Percentiles rank a stretch among this genome's conserved stretches.
Conservation (phyloP, 2,329 filamentous ascomycete genomes). For the Trichoderma semiorbis region DNA sequence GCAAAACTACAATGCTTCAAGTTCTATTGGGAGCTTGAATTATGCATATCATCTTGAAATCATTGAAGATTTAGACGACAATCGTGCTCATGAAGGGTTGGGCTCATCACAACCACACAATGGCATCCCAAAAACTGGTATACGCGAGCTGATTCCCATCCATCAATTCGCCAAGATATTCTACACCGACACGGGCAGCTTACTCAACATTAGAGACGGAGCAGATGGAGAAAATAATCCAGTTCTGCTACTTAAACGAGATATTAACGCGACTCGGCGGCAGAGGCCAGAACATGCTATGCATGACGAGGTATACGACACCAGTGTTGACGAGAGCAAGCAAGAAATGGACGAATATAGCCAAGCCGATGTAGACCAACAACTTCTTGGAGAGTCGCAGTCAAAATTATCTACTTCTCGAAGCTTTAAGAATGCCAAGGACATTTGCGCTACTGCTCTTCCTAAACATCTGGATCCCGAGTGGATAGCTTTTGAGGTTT, state of each 20-base stretch:
- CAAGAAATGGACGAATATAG: slow-evolving; percentile 23
- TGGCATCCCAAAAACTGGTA: slow-evolving; percentile 42
- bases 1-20: background rate
- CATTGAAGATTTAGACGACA: slow-evolving; percentile 71
- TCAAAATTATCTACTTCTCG: background rate
- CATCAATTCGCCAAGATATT: slow-evolving; percentile 79
- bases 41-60: slow-evolving; percentile 80
- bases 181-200: slow-evolving; percentile 85
- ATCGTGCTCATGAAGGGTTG: slow-evolving; percentile 48
- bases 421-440: background rate
- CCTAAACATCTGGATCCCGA: slow-evolving; percentile 78
- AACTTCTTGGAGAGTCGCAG: slow-evolving; percentile 32
- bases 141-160: slow-evolving; percentile 53
- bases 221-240: slow-evolving; percentile 46
- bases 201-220: slow-evolving; percentile 68
- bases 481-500: slow-evolving; percentile 90
- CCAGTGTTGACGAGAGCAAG: background rate
- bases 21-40: slow-evolving; percentile 20
- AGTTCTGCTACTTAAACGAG: slow-evolving; percentile 34
- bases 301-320: background rate
- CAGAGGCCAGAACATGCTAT: slow-evolving; percentile 29
- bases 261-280: slow-evolving; percentile 42
- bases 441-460: slow-evolving; percentile 35
- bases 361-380: slow-evolving; percentile 46
- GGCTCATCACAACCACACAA: slow-evolving; percentile 37